phyloP scores from a whole-genome alignment of 2,329 filamentous ascomycete genomes.

The Scolecobasidium constrictum region DNA sequence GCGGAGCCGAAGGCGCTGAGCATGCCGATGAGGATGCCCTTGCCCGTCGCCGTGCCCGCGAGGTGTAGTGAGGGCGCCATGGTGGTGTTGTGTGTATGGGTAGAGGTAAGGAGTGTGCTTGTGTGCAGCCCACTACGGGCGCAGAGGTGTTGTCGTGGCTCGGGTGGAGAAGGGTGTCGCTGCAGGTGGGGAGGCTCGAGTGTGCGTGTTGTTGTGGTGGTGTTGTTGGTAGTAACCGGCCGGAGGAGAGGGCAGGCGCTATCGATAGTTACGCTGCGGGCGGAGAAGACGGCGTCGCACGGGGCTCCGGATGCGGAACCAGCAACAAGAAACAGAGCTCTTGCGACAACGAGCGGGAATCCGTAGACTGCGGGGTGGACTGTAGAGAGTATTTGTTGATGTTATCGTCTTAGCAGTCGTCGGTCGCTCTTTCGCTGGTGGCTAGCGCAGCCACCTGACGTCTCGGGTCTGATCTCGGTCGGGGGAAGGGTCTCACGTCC shows the following conservation, averaged over 20 bases:
- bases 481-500: neutral
- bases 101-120: neutral
- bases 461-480: neutral
- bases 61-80: slow-evolving; percentile 5
- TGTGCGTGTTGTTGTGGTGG: neutral
- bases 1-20: slow-evolving; percentile 90
- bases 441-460: neutral
- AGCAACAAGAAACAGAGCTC: neutral
- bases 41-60: slow-evolving; percentile 34
- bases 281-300: neutral
- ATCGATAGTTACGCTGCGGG: neutral
- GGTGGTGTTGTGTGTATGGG: neutral
- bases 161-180: neutral
- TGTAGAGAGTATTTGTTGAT: neutral
- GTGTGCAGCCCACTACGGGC: neutral
- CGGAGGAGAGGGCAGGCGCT: neutral
- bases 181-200: neutral
- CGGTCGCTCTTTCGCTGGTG: too few species aligned
- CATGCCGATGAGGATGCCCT: slow-evolving; percentile 87
- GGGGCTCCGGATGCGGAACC: neutral
- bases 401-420: too few species aligned
- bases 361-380: neutral
- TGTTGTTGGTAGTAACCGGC: too few species aligned
- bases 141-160: neutral
- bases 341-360: neutral